phyloP scores from a whole-genome alignment of 2,329 filamentous ascomycete species.

The Arthrobotrys entomopaga region DNA sequence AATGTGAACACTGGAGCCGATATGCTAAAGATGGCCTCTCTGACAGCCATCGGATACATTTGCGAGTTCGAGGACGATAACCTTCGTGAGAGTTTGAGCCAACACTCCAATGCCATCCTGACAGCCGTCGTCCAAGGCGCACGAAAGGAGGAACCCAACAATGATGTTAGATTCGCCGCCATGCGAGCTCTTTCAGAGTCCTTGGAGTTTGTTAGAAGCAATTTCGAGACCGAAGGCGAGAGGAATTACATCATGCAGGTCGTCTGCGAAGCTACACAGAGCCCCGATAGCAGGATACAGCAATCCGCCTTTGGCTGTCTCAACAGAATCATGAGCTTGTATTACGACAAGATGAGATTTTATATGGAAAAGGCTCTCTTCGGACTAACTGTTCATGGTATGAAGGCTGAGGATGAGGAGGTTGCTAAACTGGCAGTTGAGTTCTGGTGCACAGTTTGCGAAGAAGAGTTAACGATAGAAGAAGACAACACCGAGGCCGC shows the following conservation, averaged over 20 bases:
- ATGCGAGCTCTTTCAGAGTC: slow-evolving; percentile 95
- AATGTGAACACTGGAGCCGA: slow-evolving; percentile 88
- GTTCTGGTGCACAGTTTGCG: slow-evolving; percentile 99
- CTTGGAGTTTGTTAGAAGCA: slow-evolving; percentile 95
- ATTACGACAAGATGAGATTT: slow-evolving; percentile 99
- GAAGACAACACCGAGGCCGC: slow-evolving; percentile 84
- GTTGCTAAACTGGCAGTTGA: slow-evolving; percentile 97
- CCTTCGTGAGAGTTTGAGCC: slow-evolving; percentile 79
- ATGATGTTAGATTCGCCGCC: slow-evolving; percentile 88
- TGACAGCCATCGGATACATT: slow-evolving; percentile 97
- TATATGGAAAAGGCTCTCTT: slow-evolving; percentile 99
- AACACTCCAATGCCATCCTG: slow-evolving; percentile 96
- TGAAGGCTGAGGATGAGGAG: slow-evolving; percentile 98
- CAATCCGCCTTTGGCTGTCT: slow-evolving; percentile 96
- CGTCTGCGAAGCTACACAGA: slow-evolving; percentile 97
- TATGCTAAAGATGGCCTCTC: slow-evolving; percentile 90
- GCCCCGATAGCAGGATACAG: slow-evolving; percentile 88
- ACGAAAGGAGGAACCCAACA: slow-evolving; percentile 92
- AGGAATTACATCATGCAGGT: slow-evolving; percentile 99
- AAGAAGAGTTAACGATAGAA: slow-evolving; percentile 97
- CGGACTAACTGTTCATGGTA: slow-evolving; percentile 94
- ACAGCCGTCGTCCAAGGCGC: slow-evolving; percentile 98
- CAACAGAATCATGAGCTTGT: slow-evolving; percentile 97
- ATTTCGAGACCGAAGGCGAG: slow-evolving; percentile 99
- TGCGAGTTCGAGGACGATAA: slow-evolving; percentile 94